phyloP scores from a whole-genome alignment of 768 basidiomycete species.

The Boletales sp. region DNA sequence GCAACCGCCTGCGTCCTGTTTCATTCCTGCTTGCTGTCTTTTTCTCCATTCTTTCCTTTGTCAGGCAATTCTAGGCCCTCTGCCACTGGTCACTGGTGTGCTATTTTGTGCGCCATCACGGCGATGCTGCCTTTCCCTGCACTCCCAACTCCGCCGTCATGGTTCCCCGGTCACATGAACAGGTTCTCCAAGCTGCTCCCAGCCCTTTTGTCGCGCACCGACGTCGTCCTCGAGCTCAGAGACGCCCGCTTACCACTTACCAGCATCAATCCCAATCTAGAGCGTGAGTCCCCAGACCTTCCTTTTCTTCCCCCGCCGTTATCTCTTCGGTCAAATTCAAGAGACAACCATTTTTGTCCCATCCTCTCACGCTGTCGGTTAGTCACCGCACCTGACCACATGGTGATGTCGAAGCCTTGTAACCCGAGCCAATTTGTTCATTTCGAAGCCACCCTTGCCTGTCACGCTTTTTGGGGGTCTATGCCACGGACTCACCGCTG shows the following conservation, averaged over 20 bases:
- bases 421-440: slow-evolving; percentile 10
- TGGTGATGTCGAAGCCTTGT: slow-evolving; percentile 12
- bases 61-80: background rate
- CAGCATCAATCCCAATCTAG: slow-evolving; percentile 86
- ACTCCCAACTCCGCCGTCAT: slow-evolving; percentile 77
- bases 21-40: too few relatives aligned
- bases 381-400: slow-evolving; percentile 7
- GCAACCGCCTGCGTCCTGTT: background rate
- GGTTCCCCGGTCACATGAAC: slow-evolving; percentile 97
- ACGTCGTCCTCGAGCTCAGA: slow-evolving; percentile 91
- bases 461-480: slow-evolving; percentile 11
- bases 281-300: slow-evolving; percentile 48
- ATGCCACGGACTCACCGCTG: slow-evolving; percentile 17
- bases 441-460: slow-evolving; percentile 1
- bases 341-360: slow-evolving; percentile 13
- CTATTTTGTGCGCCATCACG: slow-evolving; percentile 9
- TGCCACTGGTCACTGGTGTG: background rate
- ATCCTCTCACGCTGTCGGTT: slow-evolving; percentile 22
- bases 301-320: background rate
- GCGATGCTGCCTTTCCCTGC: slow-evolving; percentile 42
- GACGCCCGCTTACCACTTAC: slow-evolving; percentile 92
- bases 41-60: background rate
- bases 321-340: slow-evolving; percentile 4
- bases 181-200: slow-evolving; percentile 78
- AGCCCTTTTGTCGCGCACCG: slow-evolving; percentile 70